Base-by-base conservation (phyloP, 345 rosid species). In the Moricandia moricandioides region DNA sequence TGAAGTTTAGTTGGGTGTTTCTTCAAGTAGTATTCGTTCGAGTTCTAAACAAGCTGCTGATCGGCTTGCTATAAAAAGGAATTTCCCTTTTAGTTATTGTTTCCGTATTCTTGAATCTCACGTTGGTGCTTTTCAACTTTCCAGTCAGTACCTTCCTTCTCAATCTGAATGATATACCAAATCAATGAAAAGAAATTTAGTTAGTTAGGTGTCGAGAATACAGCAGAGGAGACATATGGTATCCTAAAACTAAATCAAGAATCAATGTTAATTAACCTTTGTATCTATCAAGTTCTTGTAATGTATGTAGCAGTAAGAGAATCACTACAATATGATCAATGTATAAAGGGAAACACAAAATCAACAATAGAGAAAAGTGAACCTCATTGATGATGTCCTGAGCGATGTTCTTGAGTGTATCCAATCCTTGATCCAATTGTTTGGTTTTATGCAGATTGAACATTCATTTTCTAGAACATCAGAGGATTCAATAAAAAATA, bases 51-150 rank as follows among this genome's bases (percentile, higher is more conserved):
- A 29, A 29, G 31, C 31, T 29, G 47, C 47, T 39, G 47, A 10
- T 11, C 47, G 49, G 51, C 51, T 43, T 43, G 51, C 14, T 40
- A 40, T 40, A 4, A 4, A 40, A 40, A 40, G 14, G 49, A 40
- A 11, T 40, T 40, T 4, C 49, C 49, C 49, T 39, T 40, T 40
- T 40, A 40, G n/a, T n/a, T n/a, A n/a, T n/a, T n/a, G n/a, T n/a
- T n/a, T n/a, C n/a, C 24, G 24, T 21, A 69, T 93, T 84, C 71
- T 89, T 91, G 62, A 93, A 92, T 65, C 91, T 88, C 78, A 87
- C 86, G 74, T 89, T 93, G n/a, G 97, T 91, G 77, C 79, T 91
- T 81, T 88, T 43, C 61, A 93, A n/a, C n/a, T n/a, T n/a, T n/a
- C n/a, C n/a, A 88, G 71, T 91, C 96, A 33, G 87, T 63, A 55